Evolutionary conservation across 1,139 yeast species (phyloP).

Genomic region (Sugiyamaella sp.): DNA sequence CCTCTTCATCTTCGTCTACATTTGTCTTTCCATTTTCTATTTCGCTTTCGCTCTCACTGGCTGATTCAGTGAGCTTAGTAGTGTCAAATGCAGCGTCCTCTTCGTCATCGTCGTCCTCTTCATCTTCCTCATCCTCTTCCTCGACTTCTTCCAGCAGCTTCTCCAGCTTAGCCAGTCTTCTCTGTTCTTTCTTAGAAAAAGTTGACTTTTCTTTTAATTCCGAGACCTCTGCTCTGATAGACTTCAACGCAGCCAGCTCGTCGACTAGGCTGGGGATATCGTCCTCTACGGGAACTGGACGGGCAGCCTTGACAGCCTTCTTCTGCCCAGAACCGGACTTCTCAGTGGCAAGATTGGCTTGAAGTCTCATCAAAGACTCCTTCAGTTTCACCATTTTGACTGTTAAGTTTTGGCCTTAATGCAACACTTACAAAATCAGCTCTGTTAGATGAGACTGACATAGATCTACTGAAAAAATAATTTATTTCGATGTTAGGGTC

Average conservation of each 20-base stretch:
- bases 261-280: conserved; percentile 16
- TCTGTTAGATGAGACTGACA: not conserved
- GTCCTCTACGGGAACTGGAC: conserved; percentile 22
- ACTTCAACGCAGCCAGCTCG: conserved; percentile 23
- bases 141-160: conserved; percentile 16
- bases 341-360: conserved; percentile 16
- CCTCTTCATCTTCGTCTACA: conserved; percentile 36
- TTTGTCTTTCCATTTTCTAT: conserved; percentile 33
- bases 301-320: conserved; percentile 24
- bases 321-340: conserved; percentile 8
- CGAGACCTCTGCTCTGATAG: conserved; percentile 24
- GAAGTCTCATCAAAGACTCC: conserved; percentile 19
- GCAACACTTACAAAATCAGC: not conserved
- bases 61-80: conserved; percentile 26
- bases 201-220: conserved; percentile 33
- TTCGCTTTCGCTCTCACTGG: conserved; percentile 35
- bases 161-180: conserved; percentile 29
- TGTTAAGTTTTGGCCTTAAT: not conserved
- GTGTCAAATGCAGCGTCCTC: conserved; percentile 40
- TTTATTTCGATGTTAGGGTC: conserved; percentile 16
- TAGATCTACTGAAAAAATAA: conserved; percentile 13
- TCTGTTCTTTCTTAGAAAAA: conserved; percentile 36
- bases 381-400: conserved; percentile 29
- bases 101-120: conserved; percentile 33
- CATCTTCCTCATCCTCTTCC: conserved; percentile 30